These are phyloP conservation scores for Entelexis sorbosivorans DNA, from an alignment of 1,139 yeast species.

Conservation along the genomic window DNA sequence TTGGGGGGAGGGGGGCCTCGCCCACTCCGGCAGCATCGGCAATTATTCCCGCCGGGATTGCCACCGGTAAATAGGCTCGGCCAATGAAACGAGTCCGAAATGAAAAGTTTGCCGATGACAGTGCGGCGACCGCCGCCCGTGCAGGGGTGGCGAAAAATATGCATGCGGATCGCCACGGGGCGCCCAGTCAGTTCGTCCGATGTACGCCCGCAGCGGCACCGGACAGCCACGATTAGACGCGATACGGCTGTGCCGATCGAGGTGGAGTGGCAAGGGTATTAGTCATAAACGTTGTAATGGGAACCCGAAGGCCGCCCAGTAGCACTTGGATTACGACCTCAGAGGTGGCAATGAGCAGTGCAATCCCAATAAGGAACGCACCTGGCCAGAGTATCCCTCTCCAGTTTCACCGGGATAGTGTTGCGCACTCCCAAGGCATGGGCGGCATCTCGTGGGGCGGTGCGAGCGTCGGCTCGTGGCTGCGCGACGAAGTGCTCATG, in stretches of 20 bases:
- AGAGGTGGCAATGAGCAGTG: conserved; percentile 24
- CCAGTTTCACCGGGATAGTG: conserved; percentile 61
- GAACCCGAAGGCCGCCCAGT: conserved; percentile 5
- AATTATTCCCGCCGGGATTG: neutral
- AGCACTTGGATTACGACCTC: neutral
- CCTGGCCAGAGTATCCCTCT: conserved; percentile 28
- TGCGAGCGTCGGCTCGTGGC: conserved; percentile 87
- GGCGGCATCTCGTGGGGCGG: conserved; percentile 99
- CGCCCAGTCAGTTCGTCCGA: neutral
- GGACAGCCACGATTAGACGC: neutral
- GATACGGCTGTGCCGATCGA: neutral
- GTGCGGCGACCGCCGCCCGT: neutral
- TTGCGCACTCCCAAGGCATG: conserved; percentile 94
- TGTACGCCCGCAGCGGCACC: neutral
- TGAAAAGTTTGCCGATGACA: neutral
- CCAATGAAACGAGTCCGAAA: neutral
- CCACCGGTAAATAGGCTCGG: neutral
- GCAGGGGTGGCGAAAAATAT: neutral
- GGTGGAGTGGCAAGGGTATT: conserved; percentile 6
- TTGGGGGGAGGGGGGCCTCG: neutral
- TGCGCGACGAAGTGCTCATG: conserved; percentile 60
- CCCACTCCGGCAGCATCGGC: no score
- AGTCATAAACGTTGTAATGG: conserved; percentile 1
- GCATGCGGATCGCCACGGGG: neutral
- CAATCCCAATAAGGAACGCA: conserved; percentile 36